These are phyloP conservation scores for Pezicula neosporulosa DNA, from an alignment of 2,329 filamentous ascomycete genomes.

Conservation along the genomic window DNA sequence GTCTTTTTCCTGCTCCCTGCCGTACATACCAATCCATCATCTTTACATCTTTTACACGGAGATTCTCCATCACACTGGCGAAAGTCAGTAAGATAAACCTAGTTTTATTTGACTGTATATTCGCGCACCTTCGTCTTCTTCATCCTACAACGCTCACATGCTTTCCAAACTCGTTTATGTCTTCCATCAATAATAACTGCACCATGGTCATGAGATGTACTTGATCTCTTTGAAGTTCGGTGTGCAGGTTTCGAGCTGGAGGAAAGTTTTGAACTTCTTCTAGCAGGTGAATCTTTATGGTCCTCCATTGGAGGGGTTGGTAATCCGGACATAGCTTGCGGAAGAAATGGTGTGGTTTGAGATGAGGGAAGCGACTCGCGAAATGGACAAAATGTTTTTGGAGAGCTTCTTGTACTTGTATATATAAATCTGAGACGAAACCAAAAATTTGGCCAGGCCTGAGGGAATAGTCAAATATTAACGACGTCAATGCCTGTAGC, in stretches of 20 bases:
- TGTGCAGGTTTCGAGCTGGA: slow-evolving; percentile 1
- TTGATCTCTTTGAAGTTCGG: slow-evolving; percentile 6
- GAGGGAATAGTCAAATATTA: background rate
- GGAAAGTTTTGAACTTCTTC: slow-evolving; percentile 1
- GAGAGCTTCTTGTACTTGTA: no score
- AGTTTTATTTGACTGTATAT: slow-evolving; percentile 7
- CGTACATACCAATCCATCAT: slow-evolving; percentile 61
- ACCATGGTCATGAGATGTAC: slow-evolving; percentile 35
- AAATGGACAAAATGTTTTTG: background rate
- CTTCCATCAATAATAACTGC: slow-evolving; percentile 46
- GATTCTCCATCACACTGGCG: slow-evolving; percentile 62
- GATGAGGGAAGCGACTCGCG: background rate
- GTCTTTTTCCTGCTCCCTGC: slow-evolving; percentile 63
- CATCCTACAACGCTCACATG: slow-evolving; percentile 64
- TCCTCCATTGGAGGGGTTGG: slow-evolving; percentile 10
- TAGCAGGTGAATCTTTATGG: background rate
- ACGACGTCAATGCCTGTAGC: background rate
- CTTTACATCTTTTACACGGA: slow-evolving; percentile 63
- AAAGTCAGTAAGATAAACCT: slow-evolving; percentile 1
- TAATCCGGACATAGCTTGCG: slow-evolving; percentile 3
- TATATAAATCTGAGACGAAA: no score
- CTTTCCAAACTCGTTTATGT: slow-evolving; percentile 65
- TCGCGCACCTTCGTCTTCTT: slow-evolving; percentile 65
- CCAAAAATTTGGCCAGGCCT: background rate
- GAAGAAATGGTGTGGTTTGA: background rate